phyloP scores from a whole-genome alignment of 2,329 filamentous ascomycete genomes.

The Cyphellophora attinorum region DNA sequence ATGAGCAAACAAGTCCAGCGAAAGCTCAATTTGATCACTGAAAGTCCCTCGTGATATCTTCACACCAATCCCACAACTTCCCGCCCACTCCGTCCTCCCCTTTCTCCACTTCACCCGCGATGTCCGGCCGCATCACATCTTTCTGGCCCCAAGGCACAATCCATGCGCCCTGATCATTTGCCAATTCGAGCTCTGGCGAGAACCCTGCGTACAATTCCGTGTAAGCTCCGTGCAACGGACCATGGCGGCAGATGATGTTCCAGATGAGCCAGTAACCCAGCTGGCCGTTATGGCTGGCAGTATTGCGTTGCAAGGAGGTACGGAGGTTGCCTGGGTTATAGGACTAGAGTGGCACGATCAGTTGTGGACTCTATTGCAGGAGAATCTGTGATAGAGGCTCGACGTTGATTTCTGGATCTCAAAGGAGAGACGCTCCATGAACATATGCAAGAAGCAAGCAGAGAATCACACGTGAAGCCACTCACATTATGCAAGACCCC shows the following conservation, averaged over 20 bases:
- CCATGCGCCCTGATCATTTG: slow-evolving; percentile 23
- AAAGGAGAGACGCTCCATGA: no score
- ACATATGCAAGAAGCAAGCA: no score
- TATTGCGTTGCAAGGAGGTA: not conserved
- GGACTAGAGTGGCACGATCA: not conserved
- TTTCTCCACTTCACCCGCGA: slow-evolving; percentile 6
- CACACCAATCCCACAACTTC: slow-evolving; percentile 13
- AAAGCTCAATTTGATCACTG: slow-evolving; percentile 5
- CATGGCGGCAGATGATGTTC: slow-evolving; percentile 13
- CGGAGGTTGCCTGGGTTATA: not conserved
- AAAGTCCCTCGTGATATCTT: slow-evolving; percentile 10
- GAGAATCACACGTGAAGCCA: not conserved
- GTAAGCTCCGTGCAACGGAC: slow-evolving; percentile 33
- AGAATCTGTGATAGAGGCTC: no score
- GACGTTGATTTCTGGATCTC: no score
- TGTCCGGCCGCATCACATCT: slow-evolving; percentile 3
- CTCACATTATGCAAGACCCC: not conserved
- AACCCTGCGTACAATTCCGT: slow-evolving; percentile 39
- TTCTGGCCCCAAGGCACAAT: slow-evolving; percentile 40
- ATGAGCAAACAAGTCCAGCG: no score
- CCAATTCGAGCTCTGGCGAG: slow-evolving; percentile 27
- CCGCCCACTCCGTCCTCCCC: slow-evolving; percentile 5
- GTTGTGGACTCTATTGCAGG: no score
- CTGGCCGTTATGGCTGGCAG: not conserved
- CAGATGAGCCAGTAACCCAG: not conserved